phyloP scores from a whole-genome alignment of 2,329 filamentous ascomycete genomes.

The Fusarium bulbicola region DNA sequence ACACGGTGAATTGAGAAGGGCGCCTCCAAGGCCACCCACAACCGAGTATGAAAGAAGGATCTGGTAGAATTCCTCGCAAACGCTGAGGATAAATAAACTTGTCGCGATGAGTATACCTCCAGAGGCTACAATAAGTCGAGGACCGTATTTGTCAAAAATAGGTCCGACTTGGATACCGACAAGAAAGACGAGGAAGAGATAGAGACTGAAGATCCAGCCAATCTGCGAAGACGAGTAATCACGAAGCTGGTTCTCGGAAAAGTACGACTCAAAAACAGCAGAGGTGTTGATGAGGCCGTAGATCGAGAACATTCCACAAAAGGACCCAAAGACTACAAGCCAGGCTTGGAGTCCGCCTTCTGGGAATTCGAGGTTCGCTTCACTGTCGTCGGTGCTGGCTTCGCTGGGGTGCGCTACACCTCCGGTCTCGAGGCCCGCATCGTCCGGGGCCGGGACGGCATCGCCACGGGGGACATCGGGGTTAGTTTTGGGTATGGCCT shows the following conservation, averaged over 20 bases:
- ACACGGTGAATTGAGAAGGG: slow-evolving; percentile 80
- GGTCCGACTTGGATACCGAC: slow-evolving; percentile 84
- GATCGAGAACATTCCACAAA: slow-evolving; percentile 70
- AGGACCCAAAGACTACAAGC: slow-evolving; percentile 76
- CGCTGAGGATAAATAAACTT: slow-evolving; percentile 72
- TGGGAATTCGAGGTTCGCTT: slow-evolving; percentile 16
- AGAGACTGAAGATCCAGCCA: slow-evolving; percentile 89
- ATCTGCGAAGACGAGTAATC: slow-evolving; percentile 72
- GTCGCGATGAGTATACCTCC: slow-evolving; percentile 71
- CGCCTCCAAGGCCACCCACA: slow-evolving; percentile 75
- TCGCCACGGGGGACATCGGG: background rate
- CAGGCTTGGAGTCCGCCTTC: slow-evolving; percentile 75
- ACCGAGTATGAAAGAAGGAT: slow-evolving; percentile 82
- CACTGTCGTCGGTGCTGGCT: background rate
- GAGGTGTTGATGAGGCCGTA: slow-evolving; percentile 73
- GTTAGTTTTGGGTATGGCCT: slow-evolving; percentile 20
- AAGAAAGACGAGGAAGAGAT: slow-evolving; percentile 83
- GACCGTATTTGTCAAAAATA: slow-evolving; percentile 80
- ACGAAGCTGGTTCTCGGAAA: slow-evolving; percentile 76
- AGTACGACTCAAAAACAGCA: slow-evolving; percentile 74
- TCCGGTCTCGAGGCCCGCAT: slow-evolving; percentile 18
- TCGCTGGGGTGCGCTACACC: background rate
- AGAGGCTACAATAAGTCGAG: slow-evolving; percentile 69
- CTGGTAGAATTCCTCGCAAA: slow-evolving; percentile 78
- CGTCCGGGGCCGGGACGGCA: slow-evolving; percentile 6